Base-by-base conservation (phyloP, 164 flowering plant genomes). In the Vitis rupestris region DNA sequence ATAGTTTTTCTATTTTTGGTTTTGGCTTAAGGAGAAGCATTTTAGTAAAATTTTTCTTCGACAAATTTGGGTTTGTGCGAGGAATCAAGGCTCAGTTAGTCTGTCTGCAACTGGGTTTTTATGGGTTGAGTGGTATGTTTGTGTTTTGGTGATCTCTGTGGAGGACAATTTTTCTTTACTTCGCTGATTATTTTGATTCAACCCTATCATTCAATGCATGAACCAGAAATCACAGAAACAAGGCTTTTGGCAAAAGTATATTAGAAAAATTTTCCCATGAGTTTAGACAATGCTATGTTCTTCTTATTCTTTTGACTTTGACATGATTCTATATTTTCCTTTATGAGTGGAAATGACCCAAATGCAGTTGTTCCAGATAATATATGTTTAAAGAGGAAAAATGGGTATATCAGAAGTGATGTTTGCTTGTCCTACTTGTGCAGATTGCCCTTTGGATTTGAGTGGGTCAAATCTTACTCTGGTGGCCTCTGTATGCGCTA, bases 401-500 rank as follows among this genome's bases (percentile, higher is more conserved):
- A 31, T 4, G 44, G 44, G 44, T 31, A 6, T 31, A 31, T 31
- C 44, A 31, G 4, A 31, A 47, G 50, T 63, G 29, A 47, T 67
- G 23, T 49, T 16, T 48, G 19, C 48, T 58, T 56, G 49, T 73
- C 37, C 48, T 66, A 7, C 59, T 29, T 67, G 15, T 82, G 82
- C 92, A 96, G 99, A 77, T 62, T 96, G 99, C 77, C 99, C 99
- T 11, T 80, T 96, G 59, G 91, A 93, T 75, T 81, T 96, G 86
- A 92, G 84, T 64, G 85, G 79, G 55, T 80, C 97, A 48, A 93
- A 92, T 80, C 84, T 90, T 72, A 88, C 96, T 8, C 68, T 84
- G 44, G 86, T 74, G 63, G 88, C 98, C 31, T 87, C 98, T 10
- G 47, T 83, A 10, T 96, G 99, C 80, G 88, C 95, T 29, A 81